Conservation (phyloP, 768 basidiomycete genomes). For the Pisolithus albus region DNA sequence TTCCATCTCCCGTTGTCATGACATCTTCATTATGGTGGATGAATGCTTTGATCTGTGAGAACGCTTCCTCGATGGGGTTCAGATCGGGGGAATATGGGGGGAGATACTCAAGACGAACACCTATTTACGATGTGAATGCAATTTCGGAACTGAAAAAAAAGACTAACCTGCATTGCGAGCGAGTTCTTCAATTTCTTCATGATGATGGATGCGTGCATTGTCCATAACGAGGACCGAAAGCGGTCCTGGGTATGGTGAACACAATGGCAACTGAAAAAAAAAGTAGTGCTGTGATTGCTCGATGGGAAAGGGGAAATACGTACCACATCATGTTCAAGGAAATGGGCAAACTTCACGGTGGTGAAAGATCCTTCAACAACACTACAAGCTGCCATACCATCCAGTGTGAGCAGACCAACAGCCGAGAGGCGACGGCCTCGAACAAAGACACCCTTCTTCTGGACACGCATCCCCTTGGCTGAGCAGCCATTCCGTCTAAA, state of each 20-base stretch:
- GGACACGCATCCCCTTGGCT: not conserved
- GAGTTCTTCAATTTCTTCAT: too few relatives aligned
- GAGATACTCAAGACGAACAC: conserved; percentile 24
- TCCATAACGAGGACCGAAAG: too few relatives aligned
- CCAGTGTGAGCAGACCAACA: too few relatives aligned
- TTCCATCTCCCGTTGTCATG: conserved; percentile 2
- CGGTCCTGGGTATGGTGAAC: too few relatives aligned
- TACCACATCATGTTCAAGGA: not conserved
- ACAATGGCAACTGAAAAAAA: conserved; percentile 4
- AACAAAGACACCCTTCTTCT: not conserved
- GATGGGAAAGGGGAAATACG: not conserved
- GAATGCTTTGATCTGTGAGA: conserved; percentile 29
- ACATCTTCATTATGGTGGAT: conserved; percentile 18
- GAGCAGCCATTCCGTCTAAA: not conserved
- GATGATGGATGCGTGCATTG: too few relatives aligned
- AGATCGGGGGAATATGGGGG: conserved; percentile 35
- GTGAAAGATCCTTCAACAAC: too few relatives aligned
- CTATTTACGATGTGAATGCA: conserved; percentile 3
- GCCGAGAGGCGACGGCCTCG: not conserved
- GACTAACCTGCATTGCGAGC: too few relatives aligned
- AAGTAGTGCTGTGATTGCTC: not conserved
- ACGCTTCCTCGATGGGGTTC: conserved; percentile 36
- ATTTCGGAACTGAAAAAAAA: too few relatives aligned
- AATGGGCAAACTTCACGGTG: too few relatives aligned
- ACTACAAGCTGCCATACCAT: too few relatives aligned